Evolutionary conservation across 805 yeast genomes (phyloP), one percentile per base, ranked within the genome.

Genomic region (Ascoidea tarda): DNA sequence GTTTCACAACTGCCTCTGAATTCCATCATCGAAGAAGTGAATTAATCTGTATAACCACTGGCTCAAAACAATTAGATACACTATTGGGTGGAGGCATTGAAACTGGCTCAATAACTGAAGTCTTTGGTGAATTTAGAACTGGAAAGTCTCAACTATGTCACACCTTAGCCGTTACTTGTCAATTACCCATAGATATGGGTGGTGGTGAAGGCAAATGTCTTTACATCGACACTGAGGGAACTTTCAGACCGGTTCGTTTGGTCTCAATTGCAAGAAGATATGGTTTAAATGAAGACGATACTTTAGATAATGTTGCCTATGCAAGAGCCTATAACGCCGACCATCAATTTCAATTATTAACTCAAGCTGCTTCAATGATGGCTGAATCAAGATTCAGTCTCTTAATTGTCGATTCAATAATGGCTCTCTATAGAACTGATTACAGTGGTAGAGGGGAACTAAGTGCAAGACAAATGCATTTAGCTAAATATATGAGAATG

Each of bases 171-270:
- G 96, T 93, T 5, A 91, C 97, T 1, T 91, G 98, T 66, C 99
- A 91, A 67, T 72, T 93, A 53, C 98, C 98, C 5, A 79, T 91
- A 50, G 97, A 90, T 63, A 84, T 86, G 84, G 97, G 97, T 46
- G 99, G 99, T 55, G 99, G 96, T 51, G 99, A 93, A 70, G 99
- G 99, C 42, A 89, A 93, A 68, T 91, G 97, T 66, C 72, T 93
- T 52, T 93, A 87, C 64, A 90, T 93, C 55, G 99, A 93, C 63
- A 91, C 98, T 0, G 99, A 91, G 65, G 96, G 97, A 16, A 93
- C 99, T 1, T 93, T 93, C 66, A 77, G 99, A 64, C 97, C 98
- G 1, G 84, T 83, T 48, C 77, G 99, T 60, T 73, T 93, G 59
- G 85, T 87, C 6, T 82, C 96, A 0, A 89, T 93, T 58, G 96